phyloP scores from a whole-genome alignment of 345 rosid species.

The Euphorbia lathyris region DNA sequence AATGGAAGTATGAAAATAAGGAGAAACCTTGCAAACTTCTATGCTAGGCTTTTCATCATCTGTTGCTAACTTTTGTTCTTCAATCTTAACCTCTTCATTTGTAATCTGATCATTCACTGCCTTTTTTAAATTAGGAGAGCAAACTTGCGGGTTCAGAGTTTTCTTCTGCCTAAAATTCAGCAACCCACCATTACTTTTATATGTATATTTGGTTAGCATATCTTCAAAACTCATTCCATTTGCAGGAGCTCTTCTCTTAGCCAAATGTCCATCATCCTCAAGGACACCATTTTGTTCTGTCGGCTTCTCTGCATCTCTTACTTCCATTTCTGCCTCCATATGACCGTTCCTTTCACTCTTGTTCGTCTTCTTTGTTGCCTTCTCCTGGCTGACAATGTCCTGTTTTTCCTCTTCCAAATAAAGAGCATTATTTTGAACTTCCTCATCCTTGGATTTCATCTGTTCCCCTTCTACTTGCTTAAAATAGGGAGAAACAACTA shows the following conservation, averaged over 20 bases:
- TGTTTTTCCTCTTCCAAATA: neutral
- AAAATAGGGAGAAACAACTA: too few species aligned
- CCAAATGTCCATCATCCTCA: too few species aligned
- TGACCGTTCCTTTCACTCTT: neutral
- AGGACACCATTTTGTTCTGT: too few species aligned
- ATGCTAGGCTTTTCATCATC: too few species aligned
- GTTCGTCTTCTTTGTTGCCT: neutral
- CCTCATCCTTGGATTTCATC: too few species aligned
- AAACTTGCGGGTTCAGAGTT: neutral
- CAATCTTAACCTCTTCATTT: neutral
- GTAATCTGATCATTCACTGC: neutral
- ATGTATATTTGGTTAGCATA: slow-evolving; percentile 18
- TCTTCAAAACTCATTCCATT: slow-evolving; percentile 16
- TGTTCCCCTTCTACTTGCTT: too few species aligned
- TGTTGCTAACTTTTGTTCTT: too few species aligned
- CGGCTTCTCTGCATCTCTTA: too few species aligned
- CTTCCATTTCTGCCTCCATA: too few species aligned
- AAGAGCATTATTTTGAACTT: neutral
- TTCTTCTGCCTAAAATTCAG: neutral
- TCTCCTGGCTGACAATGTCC: neutral
- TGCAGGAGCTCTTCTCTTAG: too few species aligned
- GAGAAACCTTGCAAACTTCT: too few species aligned
- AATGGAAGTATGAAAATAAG: too few species aligned
- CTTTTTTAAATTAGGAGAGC: slow-evolving; percentile 1
- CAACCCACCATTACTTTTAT: neutral